phyloP scores from a whole-genome alignment of 2,329 filamentous ascomycete genomes.

The Aureobasidium sp. region DNA sequence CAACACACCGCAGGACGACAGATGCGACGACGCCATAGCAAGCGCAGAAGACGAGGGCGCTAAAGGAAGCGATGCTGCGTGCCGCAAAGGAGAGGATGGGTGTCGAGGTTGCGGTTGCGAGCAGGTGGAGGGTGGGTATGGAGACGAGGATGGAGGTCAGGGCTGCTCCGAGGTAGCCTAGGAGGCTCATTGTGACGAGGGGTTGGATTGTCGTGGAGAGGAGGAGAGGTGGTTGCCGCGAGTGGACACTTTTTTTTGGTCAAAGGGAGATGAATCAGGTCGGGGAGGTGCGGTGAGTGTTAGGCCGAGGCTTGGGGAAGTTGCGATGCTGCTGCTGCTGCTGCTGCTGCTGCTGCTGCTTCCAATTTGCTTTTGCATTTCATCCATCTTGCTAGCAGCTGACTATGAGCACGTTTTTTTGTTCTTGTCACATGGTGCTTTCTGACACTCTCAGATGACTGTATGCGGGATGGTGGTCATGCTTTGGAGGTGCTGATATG shows the following conservation, averaged over 20 bases:
- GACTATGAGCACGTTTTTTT: no score
- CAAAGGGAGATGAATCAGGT: not conserved
- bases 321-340: not conserved
- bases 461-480: no score
- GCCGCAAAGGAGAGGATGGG: slow-evolving; percentile 54
- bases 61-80: slow-evolving; percentile 46
- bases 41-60: slow-evolving; percentile 41
- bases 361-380: no score
- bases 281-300: not conserved
- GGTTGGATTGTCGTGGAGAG: not conserved
- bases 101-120: slow-evolving; percentile 30
- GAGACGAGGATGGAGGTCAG: slow-evolving; percentile 23
- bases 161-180: slow-evolving; percentile 26
- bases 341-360: no score
- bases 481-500: not conserved
- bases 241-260: not conserved
- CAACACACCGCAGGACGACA: slow-evolving; percentile 61
- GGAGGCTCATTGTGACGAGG: slow-evolving; percentile 22
- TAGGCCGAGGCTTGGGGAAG: not conserved
- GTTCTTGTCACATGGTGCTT: no score
- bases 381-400: no score
- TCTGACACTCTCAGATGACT: no score
- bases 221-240: not conserved
- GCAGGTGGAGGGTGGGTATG: slow-evolving; percentile 29
- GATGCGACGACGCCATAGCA: slow-evolving; percentile 71